These are phyloP conservation scores for Raddia guianensis DNA, from an alignment of 176 grass and related monocot species.

Conservation along the genomic window DNA sequence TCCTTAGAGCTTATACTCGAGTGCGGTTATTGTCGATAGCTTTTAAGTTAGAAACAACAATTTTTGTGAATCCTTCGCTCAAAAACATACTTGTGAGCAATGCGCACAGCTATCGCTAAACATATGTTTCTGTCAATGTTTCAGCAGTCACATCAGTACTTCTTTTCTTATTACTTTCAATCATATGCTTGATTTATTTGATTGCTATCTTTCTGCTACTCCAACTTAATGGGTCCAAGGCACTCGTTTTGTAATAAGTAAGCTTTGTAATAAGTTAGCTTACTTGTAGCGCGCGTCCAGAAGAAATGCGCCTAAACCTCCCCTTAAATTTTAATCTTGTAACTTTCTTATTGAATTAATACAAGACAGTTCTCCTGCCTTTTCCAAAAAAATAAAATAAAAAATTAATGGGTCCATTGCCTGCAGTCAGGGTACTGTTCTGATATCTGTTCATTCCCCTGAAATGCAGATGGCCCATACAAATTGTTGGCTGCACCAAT, in stretches of 20 bases:
- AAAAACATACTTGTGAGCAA: too few species aligned
- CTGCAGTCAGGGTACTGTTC: background rate
- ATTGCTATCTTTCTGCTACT: conserved; percentile 7
- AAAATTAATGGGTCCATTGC: background rate
- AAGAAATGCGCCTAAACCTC: too few species aligned
- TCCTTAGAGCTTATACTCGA: background rate
- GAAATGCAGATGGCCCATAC: conserved; percentile 44
- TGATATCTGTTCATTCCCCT: conserved; percentile 39
- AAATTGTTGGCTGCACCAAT: conserved; percentile 55
- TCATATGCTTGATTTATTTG: conserved; percentile 4
- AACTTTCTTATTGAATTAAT: too few species aligned
- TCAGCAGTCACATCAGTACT: background rate
- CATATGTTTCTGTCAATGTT: background rate
- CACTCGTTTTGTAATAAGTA: too few species aligned
- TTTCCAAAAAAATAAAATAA: too few species aligned
- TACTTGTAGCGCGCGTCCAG: too few species aligned
- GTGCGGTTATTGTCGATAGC: too few species aligned
- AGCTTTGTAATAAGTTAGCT: too few species aligned
- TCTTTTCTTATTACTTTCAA: conserved; percentile 1
- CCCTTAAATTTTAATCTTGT: too few species aligned
- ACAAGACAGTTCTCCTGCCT: too few species aligned
- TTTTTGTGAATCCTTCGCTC: conserved; percentile 2
- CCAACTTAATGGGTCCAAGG: background rate
- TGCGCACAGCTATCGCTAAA: background rate
- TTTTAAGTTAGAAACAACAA: background rate